Evolutionary conservation across 2,329 filamentous ascomycete species (phyloP).

Genomic region (Dothiorella sarmentorum): DNA sequence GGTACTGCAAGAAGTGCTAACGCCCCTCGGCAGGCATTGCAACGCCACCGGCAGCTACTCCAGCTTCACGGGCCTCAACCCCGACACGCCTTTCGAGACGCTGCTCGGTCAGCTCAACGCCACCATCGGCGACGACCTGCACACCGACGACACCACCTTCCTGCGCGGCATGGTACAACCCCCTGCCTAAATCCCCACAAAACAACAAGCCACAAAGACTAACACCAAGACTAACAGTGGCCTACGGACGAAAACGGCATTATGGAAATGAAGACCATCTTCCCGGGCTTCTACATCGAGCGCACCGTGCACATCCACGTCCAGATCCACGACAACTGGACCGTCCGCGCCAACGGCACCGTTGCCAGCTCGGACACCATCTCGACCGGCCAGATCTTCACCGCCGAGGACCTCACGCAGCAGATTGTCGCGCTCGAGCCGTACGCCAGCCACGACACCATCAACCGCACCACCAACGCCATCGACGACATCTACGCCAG

Average conservation of each 20-base stretch:
- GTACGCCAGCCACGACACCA: conserved; percentile 33
- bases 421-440: conserved; percentile 36
- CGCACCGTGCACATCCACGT: conserved; percentile 27
- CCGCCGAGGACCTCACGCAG: conserved; percentile 28
- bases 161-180: conserved; percentile 25
- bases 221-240: conserved; percentile 22
- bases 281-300: conserved; percentile 27
- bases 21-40: conserved; percentile 1
- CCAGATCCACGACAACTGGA: conserved; percentile 24
- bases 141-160: conserved; percentile 31
- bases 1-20: too few species aligned
- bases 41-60: conserved; percentile 29
- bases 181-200: not conserved
- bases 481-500: conserved; percentile 23
- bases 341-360: conserved; percentile 31
- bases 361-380: conserved; percentile 29
- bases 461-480: conserved; percentile 37
- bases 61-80: conserved; percentile 27
- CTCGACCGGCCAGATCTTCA: conserved; percentile 34
- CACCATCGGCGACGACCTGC: conserved; percentile 26
- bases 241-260: conserved; percentile 28
- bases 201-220: not conserved
- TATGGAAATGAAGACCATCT: conserved; percentile 28
- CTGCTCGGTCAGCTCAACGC: conserved; percentile 31
- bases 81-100: conserved; percentile 11